These are phyloP conservation scores for Moesziomyces parantarcticus DNA, from an alignment of 1,284 basidiomycete species.

Conservation along the genomic window DNA sequence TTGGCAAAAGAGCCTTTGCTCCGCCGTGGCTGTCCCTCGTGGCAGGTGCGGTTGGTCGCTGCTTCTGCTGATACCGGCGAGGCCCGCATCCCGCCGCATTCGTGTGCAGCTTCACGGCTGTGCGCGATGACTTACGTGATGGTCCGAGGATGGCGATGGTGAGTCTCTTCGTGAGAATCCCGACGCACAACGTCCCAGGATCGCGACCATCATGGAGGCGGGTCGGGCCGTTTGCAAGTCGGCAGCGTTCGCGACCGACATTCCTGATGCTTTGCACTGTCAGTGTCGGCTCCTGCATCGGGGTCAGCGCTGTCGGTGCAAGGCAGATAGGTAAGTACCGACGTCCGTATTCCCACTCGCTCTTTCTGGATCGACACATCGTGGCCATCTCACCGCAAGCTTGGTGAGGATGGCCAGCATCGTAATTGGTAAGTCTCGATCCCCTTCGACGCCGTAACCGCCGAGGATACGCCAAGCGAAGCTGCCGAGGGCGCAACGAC, in stretches of 20 bases:
- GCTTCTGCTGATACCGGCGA: slow-evolving; percentile 46
- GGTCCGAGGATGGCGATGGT: slow-evolving; percentile 46
- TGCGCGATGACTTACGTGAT: slow-evolving; percentile 8
- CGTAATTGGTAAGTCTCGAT: neutral
- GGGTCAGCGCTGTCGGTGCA: no score
- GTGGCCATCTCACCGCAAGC: no score
- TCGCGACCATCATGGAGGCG: slow-evolving; percentile 44
- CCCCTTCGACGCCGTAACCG: neutral
- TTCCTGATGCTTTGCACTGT: slow-evolving; percentile 1
- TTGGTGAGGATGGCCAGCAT: no score
- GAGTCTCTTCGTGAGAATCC: slow-evolving; percentile 53
- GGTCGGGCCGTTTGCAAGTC: slow-evolving; percentile 50
- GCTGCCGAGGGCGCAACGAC: slow-evolving; percentile 6
- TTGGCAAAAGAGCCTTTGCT: slow-evolving; percentile 27
- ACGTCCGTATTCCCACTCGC: no score
- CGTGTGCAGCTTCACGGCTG: slow-evolving; percentile 9
- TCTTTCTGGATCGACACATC: no score
- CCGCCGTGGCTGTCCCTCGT: slow-evolving; percentile 37
- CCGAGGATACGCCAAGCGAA: neutral
- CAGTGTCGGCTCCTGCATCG: neutral
- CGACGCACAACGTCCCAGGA: slow-evolving; percentile 51
- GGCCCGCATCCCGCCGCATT: slow-evolving; percentile 37
- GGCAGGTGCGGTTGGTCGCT: slow-evolving; percentile 35
- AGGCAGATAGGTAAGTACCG: slow-evolving; percentile 10
- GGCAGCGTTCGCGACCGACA: slow-evolving; percentile 53